Percentiles rank a stretch among this genome's conserved stretches.
Evolutionary conservation across 257 asterid species (phyloP).

Genomic region (Petunia axillaris): DNA sequence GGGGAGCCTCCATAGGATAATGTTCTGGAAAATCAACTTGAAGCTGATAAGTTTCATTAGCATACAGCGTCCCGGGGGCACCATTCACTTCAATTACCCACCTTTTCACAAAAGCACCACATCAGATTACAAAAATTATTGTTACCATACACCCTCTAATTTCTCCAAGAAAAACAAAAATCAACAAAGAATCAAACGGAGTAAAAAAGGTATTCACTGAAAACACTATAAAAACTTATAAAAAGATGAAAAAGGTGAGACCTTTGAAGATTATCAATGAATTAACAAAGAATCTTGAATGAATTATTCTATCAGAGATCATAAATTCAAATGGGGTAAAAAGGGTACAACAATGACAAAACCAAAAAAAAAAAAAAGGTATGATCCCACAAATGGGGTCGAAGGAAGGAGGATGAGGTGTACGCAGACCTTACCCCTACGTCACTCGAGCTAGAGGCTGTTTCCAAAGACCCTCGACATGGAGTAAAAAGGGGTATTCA

Average conservation of each 20-base stretch:
- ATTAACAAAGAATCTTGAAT: neutral
- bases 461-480: too few relatives aligned
- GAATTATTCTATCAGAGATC: conserved; percentile 1
- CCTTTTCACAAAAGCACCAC: conserved; percentile 31
- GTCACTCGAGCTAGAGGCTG: too few relatives aligned
- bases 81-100: conserved; percentile 60
- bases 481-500: too few relatives aligned
- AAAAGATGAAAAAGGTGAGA: too few relatives aligned
- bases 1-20: conserved; percentile 64
- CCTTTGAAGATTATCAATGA: too few relatives aligned
- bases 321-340: neutral
- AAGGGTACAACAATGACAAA: conserved; percentile 11
- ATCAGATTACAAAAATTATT: neutral
- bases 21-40: conserved; percentile 61
- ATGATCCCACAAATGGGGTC: too few relatives aligned
- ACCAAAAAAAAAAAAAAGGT: neutral
- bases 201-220: too few relatives aligned
- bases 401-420: too few relatives aligned
- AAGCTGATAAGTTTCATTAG: conserved; percentile 50
- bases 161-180: neutral
- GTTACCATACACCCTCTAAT: neutral
- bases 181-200: neutral
- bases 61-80: conserved; percentile 52
- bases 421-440: too few relatives aligned
- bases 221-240: too few relatives aligned